These are phyloP conservation scores for Pseudophaeomoniella oleicola DNA, from an alignment of 2,329 filamentous ascomycete species.

Conservation along the genomic window DNA sequence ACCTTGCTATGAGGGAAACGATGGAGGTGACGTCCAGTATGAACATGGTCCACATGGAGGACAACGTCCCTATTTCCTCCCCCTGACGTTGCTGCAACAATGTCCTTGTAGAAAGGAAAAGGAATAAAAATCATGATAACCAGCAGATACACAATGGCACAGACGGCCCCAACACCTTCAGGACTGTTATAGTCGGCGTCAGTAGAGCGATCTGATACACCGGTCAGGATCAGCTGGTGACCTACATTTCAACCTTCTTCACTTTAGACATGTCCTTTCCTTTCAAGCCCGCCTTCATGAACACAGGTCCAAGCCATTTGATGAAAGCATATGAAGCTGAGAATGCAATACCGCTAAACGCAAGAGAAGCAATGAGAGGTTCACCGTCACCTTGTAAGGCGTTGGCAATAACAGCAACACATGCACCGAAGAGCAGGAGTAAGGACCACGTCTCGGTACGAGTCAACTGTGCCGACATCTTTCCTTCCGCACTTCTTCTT, in stretches of 20 bases:
- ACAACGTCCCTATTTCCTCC: constrained; percentile 85
- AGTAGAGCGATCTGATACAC: too few relatives aligned
- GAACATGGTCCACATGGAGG: constrained; percentile 54
- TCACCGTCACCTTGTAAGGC: constrained; percentile 76
- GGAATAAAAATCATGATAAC: constrained; percentile 85
- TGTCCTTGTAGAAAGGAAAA: constrained; percentile 96
- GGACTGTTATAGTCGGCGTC: constrained; percentile 36
- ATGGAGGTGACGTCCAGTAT: constrained; percentile 75
- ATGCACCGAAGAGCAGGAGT: constrained; percentile 51
- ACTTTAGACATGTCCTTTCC: constrained; percentile 78
- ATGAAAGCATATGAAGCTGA: constrained; percentile 71
- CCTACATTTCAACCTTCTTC: constrained; percentile 59
- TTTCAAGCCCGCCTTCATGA: constrained; percentile 76
- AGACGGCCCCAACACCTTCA: constrained; percentile 91
- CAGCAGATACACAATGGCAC: constrained; percentile 82
- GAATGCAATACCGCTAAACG: constrained; percentile 76
- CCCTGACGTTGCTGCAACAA: constrained; percentile 85
- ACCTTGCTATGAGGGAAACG: constrained; percentile 92
- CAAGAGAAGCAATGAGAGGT: constrained; percentile 74
- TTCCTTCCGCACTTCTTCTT: too few relatives aligned
- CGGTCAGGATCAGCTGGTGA: too few relatives aligned
- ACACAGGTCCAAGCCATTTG: constrained; percentile 80
- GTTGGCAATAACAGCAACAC: constrained; percentile 60
- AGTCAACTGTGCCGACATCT: constrained; percentile 30
- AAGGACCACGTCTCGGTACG: constrained; percentile 41